Conservation (phyloP, 2,329 filamentous ascomycete genomes). For the Didymella sp. region DNA sequence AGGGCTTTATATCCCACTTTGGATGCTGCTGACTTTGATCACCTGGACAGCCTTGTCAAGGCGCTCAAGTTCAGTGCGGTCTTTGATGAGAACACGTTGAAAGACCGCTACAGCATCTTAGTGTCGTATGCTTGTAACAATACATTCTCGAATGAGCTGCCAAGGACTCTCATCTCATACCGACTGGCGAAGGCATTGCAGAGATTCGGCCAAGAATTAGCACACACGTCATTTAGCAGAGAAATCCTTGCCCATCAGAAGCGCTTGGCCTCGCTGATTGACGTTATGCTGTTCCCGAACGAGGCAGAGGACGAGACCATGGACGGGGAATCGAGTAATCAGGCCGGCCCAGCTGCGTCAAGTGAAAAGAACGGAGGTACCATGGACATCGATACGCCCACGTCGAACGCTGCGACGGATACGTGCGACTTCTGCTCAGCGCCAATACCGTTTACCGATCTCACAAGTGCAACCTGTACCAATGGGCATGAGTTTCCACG, state of each 20-base stretch:
- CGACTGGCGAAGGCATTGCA: constrained; percentile 35
- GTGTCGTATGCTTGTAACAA: constrained; percentile 38
- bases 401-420: constrained; percentile 44
- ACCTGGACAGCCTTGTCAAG: constrained; percentile 21
- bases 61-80: constrained; percentile 34
- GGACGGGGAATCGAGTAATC: neutral
- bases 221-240: constrained; percentile 28
- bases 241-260: constrained; percentile 32
- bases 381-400: too few species aligned
- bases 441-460: constrained; percentile 57
- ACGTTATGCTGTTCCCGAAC: constrained; percentile 19
- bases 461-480: constrained; percentile 56
- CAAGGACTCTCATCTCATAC: constrained; percentile 41
- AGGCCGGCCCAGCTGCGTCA: neutral
- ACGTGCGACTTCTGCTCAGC: constrained; percentile 61
- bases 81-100: constrained; percentile 37
- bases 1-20: neutral
- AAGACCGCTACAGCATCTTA: constrained; percentile 43
- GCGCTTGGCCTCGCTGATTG: constrained; percentile 30
- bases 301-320: neutral
- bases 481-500: constrained; percentile 63
- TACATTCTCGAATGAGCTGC: constrained; percentile 24
- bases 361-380: neutral
- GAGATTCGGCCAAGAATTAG: constrained; percentile 27
- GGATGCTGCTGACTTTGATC: neutral